Evolutionary conservation across 139 green algal species (phyloP).

Genomic region (Chlorella sp.): DNA sequence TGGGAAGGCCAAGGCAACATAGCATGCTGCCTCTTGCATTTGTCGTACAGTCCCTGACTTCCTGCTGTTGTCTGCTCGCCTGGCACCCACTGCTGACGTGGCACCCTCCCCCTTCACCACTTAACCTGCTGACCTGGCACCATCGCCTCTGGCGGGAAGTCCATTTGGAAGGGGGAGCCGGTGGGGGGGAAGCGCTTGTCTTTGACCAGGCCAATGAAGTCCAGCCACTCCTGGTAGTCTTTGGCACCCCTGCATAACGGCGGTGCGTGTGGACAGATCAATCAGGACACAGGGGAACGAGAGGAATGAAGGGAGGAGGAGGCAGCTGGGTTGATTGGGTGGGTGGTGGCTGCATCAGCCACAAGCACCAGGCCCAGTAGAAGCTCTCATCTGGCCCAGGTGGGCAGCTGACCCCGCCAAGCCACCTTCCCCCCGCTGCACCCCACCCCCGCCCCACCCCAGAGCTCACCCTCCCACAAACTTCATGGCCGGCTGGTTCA

Average conservation of each 20-base stretch:
- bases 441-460: no score
- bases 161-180: slow-evolving; percentile 77
- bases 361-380: no score
- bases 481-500: slow-evolving; percentile 84
- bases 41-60: no score
- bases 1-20: background rate
- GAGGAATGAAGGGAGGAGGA: background rate
- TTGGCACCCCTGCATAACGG: slow-evolving; percentile 56
- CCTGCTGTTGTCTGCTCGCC: background rate
- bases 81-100: background rate
- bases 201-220: slow-evolving; percentile 86
- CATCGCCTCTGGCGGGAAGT: slow-evolving; percentile 68
- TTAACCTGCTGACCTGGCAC: slow-evolving; percentile 14
- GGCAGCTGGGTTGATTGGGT: no score
- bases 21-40: background rate
- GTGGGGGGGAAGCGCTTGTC: slow-evolving; percentile 67
- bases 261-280: no score
- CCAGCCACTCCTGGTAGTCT: slow-evolving; percentile 78
- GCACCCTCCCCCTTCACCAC: background rate
- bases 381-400: background rate
- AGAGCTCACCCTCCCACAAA: slow-evolving; percentile 79
- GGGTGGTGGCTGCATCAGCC: no score
- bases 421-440: no score
- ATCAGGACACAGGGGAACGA: background rate
- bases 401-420: background rate